These are phyloP conservation scores for Picochlorum sp. DNA, from an alignment of 139 green algal species.

Conservation along the genomic window DNA sequence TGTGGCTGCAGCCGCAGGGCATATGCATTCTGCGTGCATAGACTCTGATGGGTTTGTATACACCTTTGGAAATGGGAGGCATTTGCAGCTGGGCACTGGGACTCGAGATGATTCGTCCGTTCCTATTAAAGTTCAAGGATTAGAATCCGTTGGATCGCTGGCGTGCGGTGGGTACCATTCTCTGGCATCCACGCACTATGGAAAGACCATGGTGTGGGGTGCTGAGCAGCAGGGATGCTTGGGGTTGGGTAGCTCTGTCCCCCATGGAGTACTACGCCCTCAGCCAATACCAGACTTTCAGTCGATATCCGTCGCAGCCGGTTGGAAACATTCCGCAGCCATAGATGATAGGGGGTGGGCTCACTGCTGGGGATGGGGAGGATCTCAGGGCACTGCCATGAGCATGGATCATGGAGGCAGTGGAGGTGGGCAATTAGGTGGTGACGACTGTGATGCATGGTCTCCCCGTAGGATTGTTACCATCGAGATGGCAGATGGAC, in stretches of 20 bases:
- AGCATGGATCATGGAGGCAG: slow-evolving; percentile 17
- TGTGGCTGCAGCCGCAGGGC: slow-evolving; percentile 15
- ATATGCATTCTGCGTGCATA: slow-evolving; percentile 35
- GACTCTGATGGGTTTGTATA: slow-evolving; percentile 8
- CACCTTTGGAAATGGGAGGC: slow-evolving; percentile 22
- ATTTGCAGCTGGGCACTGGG: slow-evolving; percentile 14
- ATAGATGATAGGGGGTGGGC: slow-evolving; percentile 20
- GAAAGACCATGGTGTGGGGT: slow-evolving; percentile 28
- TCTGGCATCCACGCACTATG: slow-evolving; percentile 18
- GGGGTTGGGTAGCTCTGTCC: slow-evolving; percentile 12
- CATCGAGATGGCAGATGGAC: slow-evolving; percentile 4
- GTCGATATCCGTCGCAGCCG: slow-evolving; percentile 11
- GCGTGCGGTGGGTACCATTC: slow-evolving; percentile 30
- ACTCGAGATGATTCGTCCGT: neutral
- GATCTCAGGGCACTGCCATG: slow-evolving; percentile 16
- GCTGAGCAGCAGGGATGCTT: slow-evolving; percentile 32
- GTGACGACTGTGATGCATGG: slow-evolving; percentile 44
- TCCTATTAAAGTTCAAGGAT: neutral
- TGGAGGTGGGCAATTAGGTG: slow-evolving; percentile 41
- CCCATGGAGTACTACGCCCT: neutral
- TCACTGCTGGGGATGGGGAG: slow-evolving; percentile 41
- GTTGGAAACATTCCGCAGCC: slow-evolving; percentile 35
- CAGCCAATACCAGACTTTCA: neutral
- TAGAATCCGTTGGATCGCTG: slow-evolving; percentile 5
- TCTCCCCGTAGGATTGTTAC: slow-evolving; percentile 19